Base-by-base conservation (phyloP, 2,329 filamentous ascomycete species). In the Claviceps humidiphila region DNA sequence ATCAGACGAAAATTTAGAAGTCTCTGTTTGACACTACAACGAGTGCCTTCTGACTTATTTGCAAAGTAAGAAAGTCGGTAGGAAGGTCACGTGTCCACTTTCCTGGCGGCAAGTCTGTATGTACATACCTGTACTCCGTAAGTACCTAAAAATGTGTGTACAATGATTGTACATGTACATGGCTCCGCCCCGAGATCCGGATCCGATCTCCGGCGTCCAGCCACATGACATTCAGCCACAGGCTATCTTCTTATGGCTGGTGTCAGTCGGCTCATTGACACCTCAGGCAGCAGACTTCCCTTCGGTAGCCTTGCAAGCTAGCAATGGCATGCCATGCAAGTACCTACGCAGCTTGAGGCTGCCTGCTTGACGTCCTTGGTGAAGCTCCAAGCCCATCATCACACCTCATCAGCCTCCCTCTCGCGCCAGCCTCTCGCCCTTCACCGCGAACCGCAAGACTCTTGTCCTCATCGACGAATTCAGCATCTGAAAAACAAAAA, bases 371-470 rank as follows among this genome's bases (percentile, higher is more conserved):
- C 43, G 46, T 54, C 45, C 30, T 22, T 52, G 56, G 53, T 56
- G 58, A 62, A 66, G 64, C 64, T 66, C 62, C 64, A 59, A 54
- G 41, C 8, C 50, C 59, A 24, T 24, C 41, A 43, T 43, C 41
- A 22, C 41, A 24, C 41, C 41, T 43, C 41, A 22, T 43, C 41
- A 24, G 41, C 20, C 41, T 24, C 13, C 20, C 41, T 20, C 20
- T 7, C 20, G 20, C 14, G 17, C 20, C 41, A 43, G 20, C 41
- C 30, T 43, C 41, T 43, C 20, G 41, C 41, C 41, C 20, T 43
- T 16, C 38, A 24, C 47, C 14, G 20, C 42, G 51, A 53, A 49
- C 22, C 48, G 40, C 37, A 26, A 26, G 13, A 14, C 30, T 45
- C 4, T 38, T 9, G 16, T 26, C 22, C 24, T 20, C 4, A 16